Percentiles rank a stretch among this genome's conserved stretches.
phyloP scores from a whole-genome alignment of 2,329 filamentous ascomycete species.

The Aspergillus spinulosporus region DNA sequence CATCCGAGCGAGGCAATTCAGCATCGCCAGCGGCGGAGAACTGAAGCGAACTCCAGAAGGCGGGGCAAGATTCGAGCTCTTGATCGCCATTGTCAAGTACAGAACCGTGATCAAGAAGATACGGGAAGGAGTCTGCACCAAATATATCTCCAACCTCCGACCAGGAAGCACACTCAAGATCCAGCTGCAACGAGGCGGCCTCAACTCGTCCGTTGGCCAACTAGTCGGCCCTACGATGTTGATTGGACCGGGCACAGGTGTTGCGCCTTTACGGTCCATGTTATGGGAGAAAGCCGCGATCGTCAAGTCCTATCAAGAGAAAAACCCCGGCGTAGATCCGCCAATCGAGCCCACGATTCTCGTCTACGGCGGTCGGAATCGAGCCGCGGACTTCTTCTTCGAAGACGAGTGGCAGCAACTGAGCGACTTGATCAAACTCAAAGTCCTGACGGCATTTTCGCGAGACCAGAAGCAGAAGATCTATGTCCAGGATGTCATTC shows the following conservation, averaged over 20 bases:
- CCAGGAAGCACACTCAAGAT: conserved; percentile 62
- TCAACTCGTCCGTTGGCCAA: conserved; percentile 51
- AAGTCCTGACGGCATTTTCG: conserved; percentile 67
- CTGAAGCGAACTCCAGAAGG: conserved; percentile 41
- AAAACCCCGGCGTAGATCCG: conserved; percentile 30
- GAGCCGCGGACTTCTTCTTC: conserved; percentile 77
- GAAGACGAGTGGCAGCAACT: conserved; percentile 67
- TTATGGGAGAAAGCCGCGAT: conserved; percentile 67
- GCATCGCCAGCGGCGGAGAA: conserved; percentile 74
- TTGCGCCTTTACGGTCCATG: conserved; percentile 80
- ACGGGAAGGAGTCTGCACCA: conserved; percentile 83
- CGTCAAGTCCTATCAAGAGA: conserved; percentile 33
- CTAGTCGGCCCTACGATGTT: conserved; percentile 65
- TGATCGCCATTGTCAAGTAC: conserved; percentile 89
- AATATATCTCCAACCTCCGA: conserved; percentile 71
- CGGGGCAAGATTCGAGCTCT: conserved; percentile 63
- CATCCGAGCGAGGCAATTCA: conserved; percentile 89
- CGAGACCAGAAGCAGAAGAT: conserved; percentile 65
- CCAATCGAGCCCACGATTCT: conserved; percentile 56
- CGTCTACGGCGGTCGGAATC: conserved; percentile 82
- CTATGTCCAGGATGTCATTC: conserved; percentile 67
- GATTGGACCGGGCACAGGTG: conserved; percentile 80
- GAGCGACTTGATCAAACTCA: conserved; percentile 45
- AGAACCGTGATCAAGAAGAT: conserved; percentile 81
- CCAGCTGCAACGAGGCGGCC: conserved; percentile 55